Conservation (phyloP, 2,329 filamentous ascomycete species). For the Colletotrichum sp. region DNA sequence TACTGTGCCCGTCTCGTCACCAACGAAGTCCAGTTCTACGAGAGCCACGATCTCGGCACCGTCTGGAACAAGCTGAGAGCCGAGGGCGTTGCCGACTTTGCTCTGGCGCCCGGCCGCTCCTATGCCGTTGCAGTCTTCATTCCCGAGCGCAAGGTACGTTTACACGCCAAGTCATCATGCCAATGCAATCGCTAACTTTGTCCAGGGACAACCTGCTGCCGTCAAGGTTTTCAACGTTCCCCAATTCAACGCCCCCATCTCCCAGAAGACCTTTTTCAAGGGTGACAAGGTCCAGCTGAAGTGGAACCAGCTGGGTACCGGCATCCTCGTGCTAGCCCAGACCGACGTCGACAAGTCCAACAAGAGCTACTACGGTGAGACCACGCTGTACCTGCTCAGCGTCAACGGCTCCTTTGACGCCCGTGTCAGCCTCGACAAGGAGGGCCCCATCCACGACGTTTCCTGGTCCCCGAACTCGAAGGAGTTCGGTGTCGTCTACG, state of each 20-base stretch:
- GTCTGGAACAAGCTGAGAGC: conserved; percentile 96
- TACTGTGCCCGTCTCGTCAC: conserved; percentile 93
- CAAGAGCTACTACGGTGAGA: conserved; percentile 99
- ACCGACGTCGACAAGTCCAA: conserved; percentile 98
- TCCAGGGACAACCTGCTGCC: conserved; percentile 85
- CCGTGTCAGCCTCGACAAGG: conserved; percentile 90
- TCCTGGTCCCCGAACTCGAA: conserved; percentile 98
- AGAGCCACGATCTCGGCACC: conserved; percentile 81
- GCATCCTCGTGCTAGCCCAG: conserved; percentile 91
- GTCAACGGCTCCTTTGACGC: conserved; percentile 92
- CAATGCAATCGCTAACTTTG: conserved; percentile 3
- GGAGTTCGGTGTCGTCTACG: conserved; percentile 97
- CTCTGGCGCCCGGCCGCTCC: conserved; percentile 86
- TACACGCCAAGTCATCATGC: neutral
- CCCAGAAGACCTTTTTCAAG: conserved; percentile 99
- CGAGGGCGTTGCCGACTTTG: conserved; percentile 89
- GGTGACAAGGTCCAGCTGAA: conserved; percentile 98
- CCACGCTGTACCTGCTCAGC: conserved; percentile 93
- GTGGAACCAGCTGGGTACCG: conserved; percentile 94
- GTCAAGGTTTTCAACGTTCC: conserved; percentile 96
- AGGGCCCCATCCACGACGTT: conserved; percentile 97
- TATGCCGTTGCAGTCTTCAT: conserved; percentile 94
- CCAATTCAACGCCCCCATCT: conserved; percentile 80
- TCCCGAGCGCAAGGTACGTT: conserved; percentile 86
- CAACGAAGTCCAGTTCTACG: conserved; percentile 97